A percentile compares a stretch with the other conserved stretches of the same genome.
phyloP scores from a whole-genome alignment of 306 rosid genomes.

The Pueraria montana region DNA sequence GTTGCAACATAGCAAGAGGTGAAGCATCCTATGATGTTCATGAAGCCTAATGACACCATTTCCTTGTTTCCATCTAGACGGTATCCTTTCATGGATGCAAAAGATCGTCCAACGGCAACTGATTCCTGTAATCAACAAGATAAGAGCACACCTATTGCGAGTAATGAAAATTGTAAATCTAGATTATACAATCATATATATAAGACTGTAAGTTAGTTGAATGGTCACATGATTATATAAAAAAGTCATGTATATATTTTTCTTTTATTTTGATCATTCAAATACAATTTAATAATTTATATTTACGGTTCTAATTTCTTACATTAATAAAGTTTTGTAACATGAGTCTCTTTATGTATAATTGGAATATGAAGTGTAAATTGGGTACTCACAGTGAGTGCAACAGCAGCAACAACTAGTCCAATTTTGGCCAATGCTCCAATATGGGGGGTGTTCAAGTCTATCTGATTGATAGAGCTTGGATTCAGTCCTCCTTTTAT shows the following conservation, averaged over 20 bases:
- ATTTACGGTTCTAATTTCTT: too few relatives aligned
- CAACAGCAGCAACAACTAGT: slow-evolving; percentile 63
- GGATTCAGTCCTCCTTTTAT: slow-evolving; percentile 5
- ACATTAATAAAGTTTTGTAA: too few relatives aligned
- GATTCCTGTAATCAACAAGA: background rate
- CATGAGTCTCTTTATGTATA: too few relatives aligned
- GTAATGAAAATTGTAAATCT: too few relatives aligned
- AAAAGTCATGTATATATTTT: too few relatives aligned
- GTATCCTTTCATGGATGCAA: slow-evolving; percentile 14
- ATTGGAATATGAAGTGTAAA: background rate
- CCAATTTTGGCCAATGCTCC: slow-evolving; percentile 65
- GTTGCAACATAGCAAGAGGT: slow-evolving; percentile 81
- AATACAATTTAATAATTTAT: too few relatives aligned
- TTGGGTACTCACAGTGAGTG: slow-evolving; percentile 61
- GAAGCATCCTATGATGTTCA: slow-evolving; percentile 56
- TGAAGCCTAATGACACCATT: slow-evolving; percentile 15
- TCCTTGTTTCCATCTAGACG: slow-evolving; percentile 8
- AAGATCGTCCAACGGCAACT: background rate
- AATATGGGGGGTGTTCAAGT: slow-evolving; percentile 45
- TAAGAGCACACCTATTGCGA: too few relatives aligned
- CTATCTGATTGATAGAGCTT: background rate
- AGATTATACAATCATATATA: too few relatives aligned
- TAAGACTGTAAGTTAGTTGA: too few relatives aligned
- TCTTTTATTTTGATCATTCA: too few relatives aligned
- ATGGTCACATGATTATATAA: too few relatives aligned